Base-by-base conservation (phyloP, 2,329 filamentous ascomycete species). In the Coniochaeta sp. region DNA sequence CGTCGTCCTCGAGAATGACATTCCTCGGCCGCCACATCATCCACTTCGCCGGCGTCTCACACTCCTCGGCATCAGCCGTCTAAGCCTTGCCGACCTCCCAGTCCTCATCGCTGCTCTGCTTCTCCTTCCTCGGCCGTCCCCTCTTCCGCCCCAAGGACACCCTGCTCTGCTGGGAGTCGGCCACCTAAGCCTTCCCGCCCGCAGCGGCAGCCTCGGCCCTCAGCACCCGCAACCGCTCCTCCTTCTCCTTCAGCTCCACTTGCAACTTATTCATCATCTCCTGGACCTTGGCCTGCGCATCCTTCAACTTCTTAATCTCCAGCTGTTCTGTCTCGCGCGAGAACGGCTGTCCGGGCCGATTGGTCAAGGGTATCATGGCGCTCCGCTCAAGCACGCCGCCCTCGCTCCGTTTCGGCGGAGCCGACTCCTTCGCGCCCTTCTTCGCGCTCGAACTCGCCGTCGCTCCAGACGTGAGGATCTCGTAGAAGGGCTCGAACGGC, bases 401-500 rank as follows among this genome's bases (percentile, higher is more conserved):
- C 65, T 77, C 73, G 60, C 73, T 76, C 61, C 73, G 69, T 62
- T 72, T 69, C 8, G 71, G 74, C 58, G 6, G 22, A 4, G 38
- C 17, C 68, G 76, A 65, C 73, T 74, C 67, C 70, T 75, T 65
- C 63, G 65, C 65, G 6, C 69, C 71, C 67, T 80, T 80, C 28
- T 77, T 79, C 66, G 87, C 85, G 31, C 82, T 81, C 65, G 81
- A 72, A 7, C 38, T 85, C 1, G 60, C n/a, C 26, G 38, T 56
- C 28, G 87, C 85, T 62, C 90, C 90, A 6, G 83, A 81, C 1
- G 92, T 98, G 63, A 99, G 80, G 31, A 91, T 80, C 64, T 96
- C 91, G 75, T 91, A 97, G 70, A 99, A 93, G 54, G 89, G 85
- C 73, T 96, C 91, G 67, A 92, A 95, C 0, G 95, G 95, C 74